phyloP scores from a whole-genome alignment of 2,329 filamentous ascomycete species.

The Aspergillaceae sp. region DNA sequence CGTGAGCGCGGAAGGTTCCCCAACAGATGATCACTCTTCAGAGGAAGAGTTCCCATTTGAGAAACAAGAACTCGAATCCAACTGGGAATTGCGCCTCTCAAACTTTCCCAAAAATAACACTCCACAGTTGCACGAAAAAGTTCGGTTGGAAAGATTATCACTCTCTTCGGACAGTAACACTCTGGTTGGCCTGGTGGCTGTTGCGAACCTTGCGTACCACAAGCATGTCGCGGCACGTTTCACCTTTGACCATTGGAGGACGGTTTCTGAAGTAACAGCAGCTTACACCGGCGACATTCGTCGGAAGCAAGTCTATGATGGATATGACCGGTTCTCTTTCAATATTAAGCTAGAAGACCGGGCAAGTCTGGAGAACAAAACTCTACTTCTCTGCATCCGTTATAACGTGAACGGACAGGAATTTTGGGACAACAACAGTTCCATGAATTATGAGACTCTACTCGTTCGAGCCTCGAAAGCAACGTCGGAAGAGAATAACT shows the following conservation, averaged over 20 bases:
- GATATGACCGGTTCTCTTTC: slow-evolving; percentile 85
- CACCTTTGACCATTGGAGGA: slow-evolving; percentile 97
- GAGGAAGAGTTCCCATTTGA: slow-evolving; percentile 85
- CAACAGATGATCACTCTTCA: slow-evolving; percentile 77
- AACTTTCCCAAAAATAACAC: slow-evolving; percentile 70
- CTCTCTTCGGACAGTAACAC: slow-evolving; percentile 81
- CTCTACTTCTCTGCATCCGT: slow-evolving; percentile 81
- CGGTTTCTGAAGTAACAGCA: slow-evolving; percentile 85
- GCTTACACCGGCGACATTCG: slow-evolving; percentile 76
- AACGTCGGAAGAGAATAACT: slow-evolving; percentile 41
- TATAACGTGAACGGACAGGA: slow-evolving; percentile 79
- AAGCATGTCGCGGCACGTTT: slow-evolving; percentile 88
- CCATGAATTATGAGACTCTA: slow-evolving; percentile 85
- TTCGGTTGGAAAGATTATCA: slow-evolving; percentile 79
- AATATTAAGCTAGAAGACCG: slow-evolving; percentile 87
- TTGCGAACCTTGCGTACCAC: slow-evolving; percentile 81
- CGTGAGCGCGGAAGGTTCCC: slow-evolving; percentile 88
- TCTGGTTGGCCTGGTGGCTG: slow-evolving; percentile 72
- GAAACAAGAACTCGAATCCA: slow-evolving; percentile 48
- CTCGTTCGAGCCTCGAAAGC: slow-evolving; percentile 71
- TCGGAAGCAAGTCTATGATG: slow-evolving; percentile 53
- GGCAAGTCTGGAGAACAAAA: slow-evolving; percentile 85
- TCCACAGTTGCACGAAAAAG: slow-evolving; percentile 52
- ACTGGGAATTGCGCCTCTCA: slow-evolving; percentile 78
- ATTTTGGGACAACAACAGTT: slow-evolving; percentile 89